phyloP scores from a whole-genome alignment of 192 early-diverging fungal genomes.

The Umbelopsis sp. region DNA sequence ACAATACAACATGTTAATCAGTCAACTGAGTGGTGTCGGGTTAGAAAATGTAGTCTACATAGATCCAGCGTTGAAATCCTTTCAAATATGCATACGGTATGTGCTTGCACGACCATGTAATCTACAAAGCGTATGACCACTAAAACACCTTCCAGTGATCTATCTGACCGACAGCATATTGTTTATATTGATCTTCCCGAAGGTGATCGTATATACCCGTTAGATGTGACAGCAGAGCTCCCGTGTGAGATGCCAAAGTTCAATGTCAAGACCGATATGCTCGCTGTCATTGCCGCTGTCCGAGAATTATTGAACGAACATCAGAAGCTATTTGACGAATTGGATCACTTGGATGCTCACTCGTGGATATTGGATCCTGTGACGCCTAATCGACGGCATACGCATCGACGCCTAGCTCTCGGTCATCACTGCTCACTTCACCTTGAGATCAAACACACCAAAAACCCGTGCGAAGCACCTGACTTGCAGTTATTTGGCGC shows the following conservation, averaged over 20 bases:
- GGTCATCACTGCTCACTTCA: slow-evolving; percentile 23
- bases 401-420: slow-evolving; percentile 19
- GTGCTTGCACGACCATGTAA: neutral
- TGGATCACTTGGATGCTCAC: slow-evolving; percentile 26
- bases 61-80: neutral
- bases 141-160: neutral
- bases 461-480: slow-evolving; percentile 4
- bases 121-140: neutral
- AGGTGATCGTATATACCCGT: neutral
- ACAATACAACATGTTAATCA: neutral
- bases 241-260: neutral
- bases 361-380: slow-evolving; percentile 20
- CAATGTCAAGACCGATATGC: neutral
- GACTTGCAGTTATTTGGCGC: slow-evolving; percentile 22
- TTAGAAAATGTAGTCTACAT: neutral
- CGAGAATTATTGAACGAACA: neutral
- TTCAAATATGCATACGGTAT: neutral
- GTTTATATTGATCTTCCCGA: neutral
- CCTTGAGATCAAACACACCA: slow-evolving; percentile 14
- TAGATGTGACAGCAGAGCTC: neutral
- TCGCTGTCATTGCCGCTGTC: neutral
- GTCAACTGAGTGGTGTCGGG: neutral
- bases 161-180: slow-evolving; percentile 4
- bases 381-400: slow-evolving; percentile 1
- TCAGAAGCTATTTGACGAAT: slow-evolving; percentile 5